phyloP scores from a whole-genome alignment of 257 asterid genomes.

The Schizonepeta tenuifolia region DNA sequence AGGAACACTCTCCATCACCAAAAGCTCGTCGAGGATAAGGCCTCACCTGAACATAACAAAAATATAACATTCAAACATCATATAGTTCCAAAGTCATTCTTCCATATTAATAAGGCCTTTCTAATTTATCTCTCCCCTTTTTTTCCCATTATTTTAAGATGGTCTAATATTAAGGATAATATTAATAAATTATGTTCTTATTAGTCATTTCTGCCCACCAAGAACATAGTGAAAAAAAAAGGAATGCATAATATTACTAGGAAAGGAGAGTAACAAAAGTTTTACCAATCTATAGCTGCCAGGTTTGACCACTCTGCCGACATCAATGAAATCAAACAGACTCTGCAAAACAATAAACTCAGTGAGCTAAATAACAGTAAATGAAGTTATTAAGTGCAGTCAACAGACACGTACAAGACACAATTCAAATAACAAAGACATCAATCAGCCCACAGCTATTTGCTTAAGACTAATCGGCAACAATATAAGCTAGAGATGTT shows the following conservation, averaged over 20 bases:
- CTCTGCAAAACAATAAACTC: slow-evolving; percentile 46
- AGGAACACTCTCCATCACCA: slow-evolving; percentile 65
- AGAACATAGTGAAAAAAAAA: not conserved
- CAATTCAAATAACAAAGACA: not conserved
- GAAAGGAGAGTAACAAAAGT: not conserved
- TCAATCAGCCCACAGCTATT: not conserved
- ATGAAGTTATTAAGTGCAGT: not conserved
- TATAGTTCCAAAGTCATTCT: not conserved
- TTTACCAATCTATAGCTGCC: slow-evolving; percentile 95
- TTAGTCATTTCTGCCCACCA: not conserved
- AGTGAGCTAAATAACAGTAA: not conserved
- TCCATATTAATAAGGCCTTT: not conserved
- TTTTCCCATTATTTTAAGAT: not conserved
- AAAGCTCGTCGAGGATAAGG: slow-evolving; percentile 94
- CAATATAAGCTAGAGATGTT: too few species aligned
- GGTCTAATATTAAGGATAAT: not conserved
- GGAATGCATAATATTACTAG: not conserved
- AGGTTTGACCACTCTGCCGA: slow-evolving; percentile 82
- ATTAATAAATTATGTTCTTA: not conserved
- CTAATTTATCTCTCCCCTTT: too few species aligned
- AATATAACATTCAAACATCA: not conserved
- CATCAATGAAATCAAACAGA: slow-evolving; percentile 87
- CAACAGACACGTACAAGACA: not conserved
- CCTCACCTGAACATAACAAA: slow-evolving; percentile 60
- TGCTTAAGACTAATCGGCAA: not conserved